phyloP scores from a whole-genome alignment of 2,329 filamentous ascomycete species.

The Fusarium camptoceras region DNA sequence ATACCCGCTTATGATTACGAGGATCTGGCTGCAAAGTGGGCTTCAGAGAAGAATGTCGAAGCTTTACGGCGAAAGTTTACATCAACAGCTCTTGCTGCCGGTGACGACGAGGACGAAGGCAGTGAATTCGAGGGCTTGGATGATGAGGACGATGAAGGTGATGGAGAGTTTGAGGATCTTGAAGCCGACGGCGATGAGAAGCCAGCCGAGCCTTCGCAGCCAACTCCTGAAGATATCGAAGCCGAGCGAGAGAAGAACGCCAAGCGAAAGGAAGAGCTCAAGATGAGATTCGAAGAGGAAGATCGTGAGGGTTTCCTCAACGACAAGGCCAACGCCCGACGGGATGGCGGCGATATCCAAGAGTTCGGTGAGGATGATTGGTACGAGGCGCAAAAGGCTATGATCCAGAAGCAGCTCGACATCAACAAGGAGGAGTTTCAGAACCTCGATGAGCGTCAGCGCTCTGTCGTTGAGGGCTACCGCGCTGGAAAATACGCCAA shows the following conservation, averaged over 20 bases:
- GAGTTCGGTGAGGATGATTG: conserved; percentile 98
- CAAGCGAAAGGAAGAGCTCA: conserved; percentile 91
- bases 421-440: conserved; percentile 97
- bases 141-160: conserved; percentile 64
- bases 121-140: conserved; percentile 67
- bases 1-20: conserved; percentile 85
- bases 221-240: conserved; percentile 70
- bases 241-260: conserved; percentile 93
- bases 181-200: conserved; percentile 75
- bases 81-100: conserved; percentile 66
- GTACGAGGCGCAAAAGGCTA: conserved; percentile 97
- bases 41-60: conserved; percentile 80
- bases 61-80: conserved; percentile 80
- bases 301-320: conserved; percentile 96
- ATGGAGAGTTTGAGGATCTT: conserved; percentile 69
- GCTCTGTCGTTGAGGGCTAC: conserved; percentile 87
- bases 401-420: conserved; percentile 93
- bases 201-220: conserved; percentile 49
- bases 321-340: conserved; percentile 81
- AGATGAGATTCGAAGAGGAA: conserved; percentile 94
- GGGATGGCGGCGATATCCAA: conserved; percentile 75
- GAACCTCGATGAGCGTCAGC: conserved; percentile 83
- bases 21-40: conserved; percentile 87
- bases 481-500: conserved; percentile 93
- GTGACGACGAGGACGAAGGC: conserved; percentile 54